Conservation (phyloP, 1,284 basidiomycete species). For the Ustilago loliicola region DNA sequence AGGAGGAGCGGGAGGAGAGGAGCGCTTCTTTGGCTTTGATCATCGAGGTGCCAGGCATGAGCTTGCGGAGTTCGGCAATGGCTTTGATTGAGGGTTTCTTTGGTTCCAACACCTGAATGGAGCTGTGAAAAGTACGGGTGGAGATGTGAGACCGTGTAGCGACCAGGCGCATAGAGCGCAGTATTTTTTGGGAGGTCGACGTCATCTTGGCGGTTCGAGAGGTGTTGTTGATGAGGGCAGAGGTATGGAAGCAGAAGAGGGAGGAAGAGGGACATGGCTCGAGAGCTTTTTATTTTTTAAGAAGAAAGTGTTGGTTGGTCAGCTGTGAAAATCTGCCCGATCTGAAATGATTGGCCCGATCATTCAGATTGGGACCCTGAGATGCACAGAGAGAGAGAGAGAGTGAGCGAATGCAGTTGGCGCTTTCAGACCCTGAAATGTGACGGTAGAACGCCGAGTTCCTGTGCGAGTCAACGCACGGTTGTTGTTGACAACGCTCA, state of each 20-base stretch:
- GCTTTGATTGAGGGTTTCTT: constrained; percentile 76
- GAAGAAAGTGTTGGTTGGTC: neutral
- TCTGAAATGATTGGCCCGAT: too few relatives aligned
- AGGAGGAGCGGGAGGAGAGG: constrained; percentile 73
- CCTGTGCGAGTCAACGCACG: too few relatives aligned
- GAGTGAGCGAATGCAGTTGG: too few relatives aligned
- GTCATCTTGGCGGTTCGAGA: neutral
- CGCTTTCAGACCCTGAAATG: neutral
- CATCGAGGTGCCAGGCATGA: constrained; percentile 79
- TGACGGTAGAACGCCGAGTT: too few relatives aligned
- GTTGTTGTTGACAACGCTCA: too few relatives aligned
- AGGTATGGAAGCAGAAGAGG: neutral
- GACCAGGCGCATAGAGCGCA: constrained; percentile 20
- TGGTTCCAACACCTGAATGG: constrained; percentile 21
- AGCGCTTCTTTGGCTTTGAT: constrained; percentile 91
- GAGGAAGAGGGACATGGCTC: neutral
- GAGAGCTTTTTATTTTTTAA: neutral
- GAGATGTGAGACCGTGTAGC: neutral
- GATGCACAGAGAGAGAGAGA: too few relatives aligned
- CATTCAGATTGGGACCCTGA: too few relatives aligned
- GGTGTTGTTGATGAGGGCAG: neutral
- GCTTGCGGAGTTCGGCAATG: constrained; percentile 86
- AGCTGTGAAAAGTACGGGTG: constrained; percentile 17
- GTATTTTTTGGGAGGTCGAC: constrained; percentile 2
- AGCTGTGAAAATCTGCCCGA: neutral